These are phyloP conservation scores for Casaregolazyma suthepensis DNA, from an alignment of 1,139 yeast genomes.

Conservation along the genomic window DNA sequence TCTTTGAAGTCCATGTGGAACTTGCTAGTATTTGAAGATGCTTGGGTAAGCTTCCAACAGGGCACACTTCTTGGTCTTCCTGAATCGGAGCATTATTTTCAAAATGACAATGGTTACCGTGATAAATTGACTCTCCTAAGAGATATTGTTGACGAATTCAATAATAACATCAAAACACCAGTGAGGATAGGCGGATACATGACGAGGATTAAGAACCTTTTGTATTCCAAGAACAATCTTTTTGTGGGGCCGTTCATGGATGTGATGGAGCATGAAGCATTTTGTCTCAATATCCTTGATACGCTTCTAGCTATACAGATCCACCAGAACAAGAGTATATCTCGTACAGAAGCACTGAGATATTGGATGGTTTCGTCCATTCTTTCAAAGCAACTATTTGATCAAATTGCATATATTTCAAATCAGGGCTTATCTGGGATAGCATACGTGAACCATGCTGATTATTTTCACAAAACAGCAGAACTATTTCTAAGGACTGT, in stretches of 20 bases:
- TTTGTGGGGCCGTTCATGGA: background rate
- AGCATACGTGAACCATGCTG: background rate
- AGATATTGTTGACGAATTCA: background rate
- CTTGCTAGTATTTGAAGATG: background rate
- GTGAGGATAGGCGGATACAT: background rate
- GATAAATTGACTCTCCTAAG: background rate
- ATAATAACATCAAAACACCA: background rate
- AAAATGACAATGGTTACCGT: background rate
- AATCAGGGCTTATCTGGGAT: background rate
- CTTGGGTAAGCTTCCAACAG: background rate
- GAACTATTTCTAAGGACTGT: background rate
- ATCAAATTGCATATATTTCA: background rate
- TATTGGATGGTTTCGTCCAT: constrained; percentile 1
- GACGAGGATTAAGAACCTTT: background rate
- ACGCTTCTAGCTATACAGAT: background rate
- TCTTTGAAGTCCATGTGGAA: constrained; percentile 2
- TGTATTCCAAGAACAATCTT: background rate
- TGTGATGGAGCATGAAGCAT: constrained; percentile 1
- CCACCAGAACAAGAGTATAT: background rate
- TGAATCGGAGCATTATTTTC: background rate
- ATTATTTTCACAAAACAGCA: background rate
- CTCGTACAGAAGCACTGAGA: background rate
- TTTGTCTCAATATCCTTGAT: constrained; percentile 1
- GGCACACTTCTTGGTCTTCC: background rate
- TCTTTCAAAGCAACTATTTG: background rate